phyloP scores from a whole-genome alignment of 495 filamentous ascomycete species.

The Neurospora tetrasperma region DNA sequence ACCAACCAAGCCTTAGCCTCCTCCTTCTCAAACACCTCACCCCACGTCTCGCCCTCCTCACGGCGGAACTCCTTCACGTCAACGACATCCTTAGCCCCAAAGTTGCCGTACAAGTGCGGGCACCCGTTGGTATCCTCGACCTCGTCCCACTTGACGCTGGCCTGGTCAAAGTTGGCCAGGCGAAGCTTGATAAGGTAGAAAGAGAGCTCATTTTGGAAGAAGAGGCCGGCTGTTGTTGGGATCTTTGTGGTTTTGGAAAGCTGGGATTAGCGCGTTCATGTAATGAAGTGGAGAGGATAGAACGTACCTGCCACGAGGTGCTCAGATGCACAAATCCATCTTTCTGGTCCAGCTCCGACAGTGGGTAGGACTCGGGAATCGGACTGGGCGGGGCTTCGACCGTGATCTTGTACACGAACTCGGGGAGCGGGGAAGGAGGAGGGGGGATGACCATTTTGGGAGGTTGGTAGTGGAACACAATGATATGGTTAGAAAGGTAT shows the following conservation, averaged over 20 bases:
- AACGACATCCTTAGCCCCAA: conserved; percentile 32
- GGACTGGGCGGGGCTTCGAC: conserved; percentile 34
- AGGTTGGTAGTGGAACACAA: not conserved
- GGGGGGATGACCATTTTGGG: conserved; percentile 6
- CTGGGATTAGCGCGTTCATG: not conserved
- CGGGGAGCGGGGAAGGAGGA: conserved; percentile 27
- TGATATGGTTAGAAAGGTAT: not conserved
- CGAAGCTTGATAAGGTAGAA: conserved; percentile 37
- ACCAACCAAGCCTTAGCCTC: conserved; percentile 14
- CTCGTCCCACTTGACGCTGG: conserved; percentile 34
- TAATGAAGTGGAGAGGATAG: not conserved
- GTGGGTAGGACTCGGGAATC: conserved; percentile 37
- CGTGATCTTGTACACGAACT: conserved; percentile 43
- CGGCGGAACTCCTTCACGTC: conserved; percentile 20
- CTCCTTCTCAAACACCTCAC: conserved; percentile 20
- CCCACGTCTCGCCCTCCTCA: conserved; percentile 27
- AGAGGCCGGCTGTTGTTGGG: conserved; percentile 38
- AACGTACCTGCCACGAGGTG: conserved; percentile 33
- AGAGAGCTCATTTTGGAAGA: conserved; percentile 25
- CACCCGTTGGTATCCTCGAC: conserved; percentile 25
- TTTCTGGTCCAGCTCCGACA: conserved; percentile 38
- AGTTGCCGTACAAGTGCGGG: conserved; percentile 39
- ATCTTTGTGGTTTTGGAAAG: conserved; percentile 19
- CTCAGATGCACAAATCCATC: conserved; percentile 47
- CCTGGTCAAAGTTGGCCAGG: conserved; percentile 14